Base-by-base conservation (phyloP, 2,329 filamentous ascomycete species). In the Curvularia lunata region DNA sequence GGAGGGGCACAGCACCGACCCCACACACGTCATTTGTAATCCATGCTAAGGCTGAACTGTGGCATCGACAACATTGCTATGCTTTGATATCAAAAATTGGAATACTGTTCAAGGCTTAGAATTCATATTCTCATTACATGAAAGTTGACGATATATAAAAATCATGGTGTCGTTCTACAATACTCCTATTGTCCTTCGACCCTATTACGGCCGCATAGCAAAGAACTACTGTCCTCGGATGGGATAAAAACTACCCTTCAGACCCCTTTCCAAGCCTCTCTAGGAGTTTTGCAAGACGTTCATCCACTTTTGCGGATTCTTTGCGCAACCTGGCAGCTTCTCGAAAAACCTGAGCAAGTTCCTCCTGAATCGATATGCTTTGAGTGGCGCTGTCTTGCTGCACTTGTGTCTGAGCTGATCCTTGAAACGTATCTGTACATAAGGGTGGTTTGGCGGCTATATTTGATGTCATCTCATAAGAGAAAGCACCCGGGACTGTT, bases 11-110 rank as follows among this genome's bases (percentile, higher is more conserved):
- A 60, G 54, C 53, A 53, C 61, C 63, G 65, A 70, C 70, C 65
- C 61, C 61, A 59, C 62, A 59, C 62, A 66, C 67, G 71, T 73
- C 71, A 74, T 71, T 68, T 63, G 57, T 68, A 62, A 70, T 56
- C 58, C 46, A 30, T 25, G 25, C 4, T 45, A 27, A 21, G 21
- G 23, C 40, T 47, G 40, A 42, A 12, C 40, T 16, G 21, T 12
- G n/a, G 21, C 19, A 8, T 42, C 6, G 40, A 42, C 13, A 42
- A 21, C 40, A 42, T 42, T 25, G 13, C 32, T 37, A 4, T 37
- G 10, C 12, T 37, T 37, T n/a, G 16, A n/a, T 5, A 37, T 16
- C 32, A 37, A n/a, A 16, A 7, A 23, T 25, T 42, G 19, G 6
- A 25, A 42, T 25, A 25, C 9, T 21, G 40, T 16, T 2, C 32